phyloP scores from a whole-genome alignment of 352 stramenopile species.

The Peronospora destructor region DNA sequence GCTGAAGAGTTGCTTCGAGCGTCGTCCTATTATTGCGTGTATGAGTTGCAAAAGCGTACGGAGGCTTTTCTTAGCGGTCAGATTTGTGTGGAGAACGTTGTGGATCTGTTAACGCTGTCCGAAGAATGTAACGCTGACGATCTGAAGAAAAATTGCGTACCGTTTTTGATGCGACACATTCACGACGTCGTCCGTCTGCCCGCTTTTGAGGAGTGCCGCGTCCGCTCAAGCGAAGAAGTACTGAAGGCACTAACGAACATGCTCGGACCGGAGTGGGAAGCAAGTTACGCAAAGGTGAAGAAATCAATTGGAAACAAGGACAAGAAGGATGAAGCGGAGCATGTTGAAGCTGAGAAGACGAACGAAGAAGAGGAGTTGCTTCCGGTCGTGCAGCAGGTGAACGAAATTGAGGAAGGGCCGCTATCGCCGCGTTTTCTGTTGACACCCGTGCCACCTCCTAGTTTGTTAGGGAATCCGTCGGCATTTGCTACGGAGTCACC shows the following conservation, averaged over 20 bases:
- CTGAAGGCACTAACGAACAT: constrained; percentile 75
- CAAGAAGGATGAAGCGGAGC: constrained; percentile 26
- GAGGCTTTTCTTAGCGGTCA: constrained; percentile 76
- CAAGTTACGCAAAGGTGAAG: constrained; percentile 66
- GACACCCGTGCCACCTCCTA: constrained; percentile 36
- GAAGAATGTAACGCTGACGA: constrained; percentile 74
- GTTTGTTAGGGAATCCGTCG: constrained; percentile 29
- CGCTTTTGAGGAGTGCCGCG: constrained; percentile 67
- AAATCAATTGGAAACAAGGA: constrained; percentile 32
- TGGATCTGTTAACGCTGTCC: constrained; percentile 65
- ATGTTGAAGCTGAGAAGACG: constrained; percentile 19
- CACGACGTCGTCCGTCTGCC: constrained; percentile 74
- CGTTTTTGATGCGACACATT: constrained; percentile 84
- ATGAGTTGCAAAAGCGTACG: constrained; percentile 79
- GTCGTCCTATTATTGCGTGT: constrained; percentile 76
- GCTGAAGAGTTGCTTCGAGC: constrained; percentile 76
- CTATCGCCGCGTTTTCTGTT: constrained; percentile 53
- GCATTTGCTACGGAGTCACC: constrained; percentile 46
- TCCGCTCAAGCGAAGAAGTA: constrained; percentile 78
- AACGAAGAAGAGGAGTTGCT: constrained; percentile 16
- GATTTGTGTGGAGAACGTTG: constrained; percentile 76
- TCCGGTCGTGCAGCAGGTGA: constrained; percentile 24
- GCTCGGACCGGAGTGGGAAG: constrained; percentile 70
- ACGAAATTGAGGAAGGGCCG: constrained; percentile 35
- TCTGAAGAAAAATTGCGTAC: constrained; percentile 81